These are phyloP conservation scores for Coniferiporia sulphurascens DNA, from an alignment of 1,284 basidiomycete genomes.

Conservation along the genomic window DNA sequence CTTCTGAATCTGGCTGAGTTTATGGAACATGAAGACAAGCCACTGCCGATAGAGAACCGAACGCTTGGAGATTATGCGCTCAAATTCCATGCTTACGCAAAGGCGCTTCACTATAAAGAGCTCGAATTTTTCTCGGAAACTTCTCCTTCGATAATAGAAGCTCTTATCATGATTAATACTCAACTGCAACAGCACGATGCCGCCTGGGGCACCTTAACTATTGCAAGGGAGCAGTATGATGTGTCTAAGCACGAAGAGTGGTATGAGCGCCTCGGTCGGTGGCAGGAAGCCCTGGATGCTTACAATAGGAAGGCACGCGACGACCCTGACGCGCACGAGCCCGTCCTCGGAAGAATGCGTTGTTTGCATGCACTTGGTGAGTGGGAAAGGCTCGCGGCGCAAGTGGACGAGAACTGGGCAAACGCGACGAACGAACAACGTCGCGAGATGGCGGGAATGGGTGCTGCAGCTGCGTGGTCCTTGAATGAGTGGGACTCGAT, in stretches of 20 bases:
- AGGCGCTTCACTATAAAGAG: conserved; percentile 98
- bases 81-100: conserved; percentile 94
- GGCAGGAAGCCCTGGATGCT: conserved; percentile 90
- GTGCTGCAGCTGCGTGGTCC: conserved; percentile 96
- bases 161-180: conserved; percentile 96
- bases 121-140: conserved; percentile 94
- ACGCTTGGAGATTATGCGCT: conserved; percentile 93
- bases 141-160: conserved; percentile 83
- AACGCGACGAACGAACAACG: conserved; percentile 82
- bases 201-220: conserved; percentile 89
- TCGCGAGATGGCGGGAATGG: conserved; percentile 92
- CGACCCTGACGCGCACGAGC: conserved; percentile 67
- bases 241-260: conserved; percentile 91
- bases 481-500: conserved; percentile 97
- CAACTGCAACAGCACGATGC: conserved; percentile 96
- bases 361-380: conserved; percentile 97
- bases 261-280: conserved; percentile 96
- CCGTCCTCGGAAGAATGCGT: conserved; percentile 88
- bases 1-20: conserved; percentile 97
- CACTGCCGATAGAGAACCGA: conserved; percentile 90
- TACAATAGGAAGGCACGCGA: conserved; percentile 78
- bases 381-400: conserved; percentile 89
- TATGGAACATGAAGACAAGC: conserved; percentile 99
- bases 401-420: conserved; percentile 89
- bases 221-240: conserved; percentile 82